phyloP scores from a whole-genome alignment of 345 rosid genomes.

The Syzygium aromaticum region DNA sequence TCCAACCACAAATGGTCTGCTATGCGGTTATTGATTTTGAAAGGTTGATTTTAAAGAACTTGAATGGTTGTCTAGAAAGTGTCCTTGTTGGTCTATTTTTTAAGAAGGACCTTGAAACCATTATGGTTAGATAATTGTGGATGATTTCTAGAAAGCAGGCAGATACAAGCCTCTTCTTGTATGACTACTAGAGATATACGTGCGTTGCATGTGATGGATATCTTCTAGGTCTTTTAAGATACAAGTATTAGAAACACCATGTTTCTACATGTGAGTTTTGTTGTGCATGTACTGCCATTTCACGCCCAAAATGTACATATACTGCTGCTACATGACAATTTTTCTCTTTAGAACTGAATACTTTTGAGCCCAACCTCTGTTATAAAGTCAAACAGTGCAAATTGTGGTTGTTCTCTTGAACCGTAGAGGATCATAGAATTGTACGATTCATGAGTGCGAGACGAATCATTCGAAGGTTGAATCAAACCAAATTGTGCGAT shows the following conservation, averaged over 20 bases:
- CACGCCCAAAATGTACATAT: not conserved
- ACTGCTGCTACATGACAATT: not conserved
- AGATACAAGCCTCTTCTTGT: not conserved
- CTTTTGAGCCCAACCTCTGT: not conserved
- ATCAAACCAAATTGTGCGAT: not conserved
- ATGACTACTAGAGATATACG: not conserved
- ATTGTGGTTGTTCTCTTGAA: not conserved
- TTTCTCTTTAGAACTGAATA: not conserved
- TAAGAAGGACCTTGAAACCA: not conserved
- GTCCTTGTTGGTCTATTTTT: not conserved
- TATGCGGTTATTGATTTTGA: not conserved
- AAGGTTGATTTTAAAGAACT: not conserved
- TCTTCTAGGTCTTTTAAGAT: not conserved
- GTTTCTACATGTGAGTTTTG: not conserved
- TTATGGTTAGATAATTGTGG: not conserved
- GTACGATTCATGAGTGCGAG: not conserved
- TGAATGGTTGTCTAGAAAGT: not conserved
- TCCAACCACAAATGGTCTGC: not conserved
- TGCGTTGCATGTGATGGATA: not conserved
- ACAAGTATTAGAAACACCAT: not conserved
- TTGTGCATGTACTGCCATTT: not conserved
- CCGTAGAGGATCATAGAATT: not conserved
- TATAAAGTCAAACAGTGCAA: not conserved
- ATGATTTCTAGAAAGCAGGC: not conserved
- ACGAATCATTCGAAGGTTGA: not conserved